Base-by-base conservation (phyloP, 306 rosid genomes). In the Cicer judaicum region DNA sequence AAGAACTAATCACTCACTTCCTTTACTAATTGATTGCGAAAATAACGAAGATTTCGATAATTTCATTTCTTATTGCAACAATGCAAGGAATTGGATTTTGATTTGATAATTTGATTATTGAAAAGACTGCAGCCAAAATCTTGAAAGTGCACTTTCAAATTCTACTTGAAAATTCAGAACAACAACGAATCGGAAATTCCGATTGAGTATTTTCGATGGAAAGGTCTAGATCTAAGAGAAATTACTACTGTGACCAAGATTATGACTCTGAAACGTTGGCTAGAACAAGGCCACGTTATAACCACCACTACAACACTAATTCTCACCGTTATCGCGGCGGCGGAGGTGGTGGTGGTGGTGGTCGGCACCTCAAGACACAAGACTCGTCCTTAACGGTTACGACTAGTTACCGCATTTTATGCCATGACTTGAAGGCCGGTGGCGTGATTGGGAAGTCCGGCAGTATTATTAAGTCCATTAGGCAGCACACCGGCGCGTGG, bases 401-500 rank as follows among this genome's bases (percentile, higher is more conserved):
- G 29, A 95, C 99, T 0, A 85, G 79, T 64, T 95, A 92, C 82
- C 90, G 98, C 74, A 90, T 95, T 74, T 82, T 95, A 11, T 95
- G 98, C 68, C 98, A 90, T 39, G 99, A 95, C 64, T 7, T 89
- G 85, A 95, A 89, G 82, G 97, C 90, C 18, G 99, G 99, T 0
- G 96, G 99, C 0, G 99, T 95, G 55, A 95, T 95, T 53, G 99
- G 99, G 55, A 95, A 95, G 90, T 92, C 99, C 7, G 99, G 99
- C 15, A 87, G 89, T 69, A 90, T 95, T 7, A 95, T 95, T 52
- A 95, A 95, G 93, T 87, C 96, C 43, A 95, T 95, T 18, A 83
- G 99, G 70, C 99, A 95, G 68, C 98, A 88, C 80, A 95, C 99
- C 71, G 98, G 99, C 77, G 99, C 99, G 84, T 95, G 98, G 99